Evolutionary conservation across 169 alveolate species (phyloP).

Genomic region (Plasmodium vivax): DNA sequence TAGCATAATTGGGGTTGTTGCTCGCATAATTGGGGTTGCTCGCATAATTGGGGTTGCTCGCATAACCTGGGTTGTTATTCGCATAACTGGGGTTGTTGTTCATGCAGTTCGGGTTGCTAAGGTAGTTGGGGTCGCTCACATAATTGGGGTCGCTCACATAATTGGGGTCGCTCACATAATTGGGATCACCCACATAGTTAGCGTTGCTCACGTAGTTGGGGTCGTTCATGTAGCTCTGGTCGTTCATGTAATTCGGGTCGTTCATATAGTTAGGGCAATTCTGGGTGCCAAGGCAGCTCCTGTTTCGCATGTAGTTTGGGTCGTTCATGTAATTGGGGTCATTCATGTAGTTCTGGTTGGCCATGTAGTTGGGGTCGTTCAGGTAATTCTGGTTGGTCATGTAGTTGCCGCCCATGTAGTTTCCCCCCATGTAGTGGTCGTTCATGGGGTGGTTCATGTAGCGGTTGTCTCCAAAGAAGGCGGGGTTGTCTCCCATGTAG

Average conservation of each 20-base stretch:
- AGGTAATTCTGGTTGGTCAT: not conserved
- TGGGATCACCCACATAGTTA: not conserved
- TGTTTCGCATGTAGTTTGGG: not conserved
- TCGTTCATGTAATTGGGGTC: constrained; percentile 20
- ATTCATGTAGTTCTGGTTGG: constrained; percentile 15
- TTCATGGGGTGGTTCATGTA: constrained; percentile 32
- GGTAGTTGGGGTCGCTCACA: not conserved
- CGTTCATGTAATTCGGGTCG: not conserved
- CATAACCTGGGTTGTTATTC: constrained; percentile 14
- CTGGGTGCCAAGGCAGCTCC: not conserved
- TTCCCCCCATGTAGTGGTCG: not conserved
- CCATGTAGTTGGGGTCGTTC: not conserved
- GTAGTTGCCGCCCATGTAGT: not conserved
- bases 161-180: not conserved
- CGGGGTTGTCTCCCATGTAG: constrained; percentile 25
- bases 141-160: constrained; percentile 1
- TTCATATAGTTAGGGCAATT: constrained; percentile 4
- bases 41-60: constrained; percentile 1
- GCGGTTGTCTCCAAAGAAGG: constrained; percentile 28
- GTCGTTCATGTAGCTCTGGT: not conserved
- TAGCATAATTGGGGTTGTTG: not conserved
- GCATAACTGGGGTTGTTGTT: constrained; percentile 4
- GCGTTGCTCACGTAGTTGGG: not conserved
- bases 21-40: constrained; percentile 6
- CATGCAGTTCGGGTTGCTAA: not conserved